Percentiles rank a stretch among this genome's conserved stretches.
Conservation (phyloP, 495 filamentous ascomycete genomes). For the Parachaetomium inaequale region DNA sequence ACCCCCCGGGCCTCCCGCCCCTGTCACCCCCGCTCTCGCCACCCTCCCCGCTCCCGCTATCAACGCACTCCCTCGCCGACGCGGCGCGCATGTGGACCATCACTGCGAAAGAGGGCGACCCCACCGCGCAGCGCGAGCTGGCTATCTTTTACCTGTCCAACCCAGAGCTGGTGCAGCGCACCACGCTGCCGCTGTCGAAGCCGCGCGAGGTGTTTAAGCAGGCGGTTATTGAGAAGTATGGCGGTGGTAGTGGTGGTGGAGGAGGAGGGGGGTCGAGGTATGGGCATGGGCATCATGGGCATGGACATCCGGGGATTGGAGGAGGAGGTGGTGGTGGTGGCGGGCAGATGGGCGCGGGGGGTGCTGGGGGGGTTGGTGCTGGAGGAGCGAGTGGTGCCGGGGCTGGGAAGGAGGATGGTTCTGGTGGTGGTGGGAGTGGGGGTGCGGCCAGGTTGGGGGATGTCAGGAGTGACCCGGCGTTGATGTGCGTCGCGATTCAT, state of each 20-base stretch:
- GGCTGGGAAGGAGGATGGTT: constrained; percentile 16
- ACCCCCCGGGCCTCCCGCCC: too few species aligned
- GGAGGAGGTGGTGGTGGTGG: constrained; percentile 13
- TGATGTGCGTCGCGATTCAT: constrained; percentile 94
- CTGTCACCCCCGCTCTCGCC: constrained; percentile 21
- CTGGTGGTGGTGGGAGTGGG: neutral
- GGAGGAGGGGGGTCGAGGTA: too few species aligned
- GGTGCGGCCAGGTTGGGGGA: constrained; percentile 40
- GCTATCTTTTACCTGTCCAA: constrained; percentile 93
- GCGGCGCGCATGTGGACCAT: constrained; percentile 92
- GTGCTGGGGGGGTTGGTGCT: neutral
- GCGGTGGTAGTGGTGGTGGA: constrained; percentile 25
- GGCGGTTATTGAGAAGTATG: constrained; percentile 73
- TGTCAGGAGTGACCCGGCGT: constrained; percentile 73
- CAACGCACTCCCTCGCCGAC: constrained; percentile 67
- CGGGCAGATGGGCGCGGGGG: neutral
- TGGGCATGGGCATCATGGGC: neutral
- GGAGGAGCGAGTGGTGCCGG: constrained; percentile 22
- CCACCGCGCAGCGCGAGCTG: constrained; percentile 90
- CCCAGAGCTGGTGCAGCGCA: constrained; percentile 79
- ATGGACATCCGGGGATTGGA: neutral
- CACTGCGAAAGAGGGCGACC: constrained; percentile 87
- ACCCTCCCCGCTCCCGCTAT: constrained; percentile 43
- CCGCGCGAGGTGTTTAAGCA: constrained; percentile 89
- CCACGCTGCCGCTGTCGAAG: constrained; percentile 78